Conservation (phyloP, 2,329 filamentous ascomycete genomes). For the Exophiala sideris region DNA sequence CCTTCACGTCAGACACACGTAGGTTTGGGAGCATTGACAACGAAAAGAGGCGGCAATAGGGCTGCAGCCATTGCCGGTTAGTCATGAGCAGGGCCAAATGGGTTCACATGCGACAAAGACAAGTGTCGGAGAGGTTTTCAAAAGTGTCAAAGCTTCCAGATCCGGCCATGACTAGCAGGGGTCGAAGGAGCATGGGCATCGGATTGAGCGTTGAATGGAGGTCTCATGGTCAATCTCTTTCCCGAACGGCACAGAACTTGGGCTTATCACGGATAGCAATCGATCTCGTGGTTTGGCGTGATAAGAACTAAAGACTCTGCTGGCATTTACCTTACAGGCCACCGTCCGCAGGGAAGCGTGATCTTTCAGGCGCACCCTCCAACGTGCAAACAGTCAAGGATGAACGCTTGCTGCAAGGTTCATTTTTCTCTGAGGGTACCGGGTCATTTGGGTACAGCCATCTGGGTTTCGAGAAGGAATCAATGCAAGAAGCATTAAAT, state of each 20-base stretch:
- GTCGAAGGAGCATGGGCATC: neutral
- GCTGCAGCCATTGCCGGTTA: neutral
- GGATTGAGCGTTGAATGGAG: neutral
- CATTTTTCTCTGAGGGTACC: no score
- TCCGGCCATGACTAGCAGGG: neutral
- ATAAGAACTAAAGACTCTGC: no score
- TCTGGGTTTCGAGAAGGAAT: neutral
- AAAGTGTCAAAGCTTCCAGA: neutral
- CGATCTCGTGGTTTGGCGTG: no score
- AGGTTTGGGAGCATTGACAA: neutral
- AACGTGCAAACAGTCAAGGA: no score
- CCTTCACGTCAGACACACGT: conserved; percentile 4
- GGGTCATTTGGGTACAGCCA: neutral
- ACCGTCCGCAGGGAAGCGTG: no score
- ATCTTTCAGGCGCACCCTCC: no score
- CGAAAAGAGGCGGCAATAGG: neutral
- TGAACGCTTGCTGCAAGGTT: no score
- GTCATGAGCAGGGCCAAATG: neutral
- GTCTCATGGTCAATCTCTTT: neutral
- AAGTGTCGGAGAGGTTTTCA: neutral
- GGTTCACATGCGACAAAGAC: neutral
- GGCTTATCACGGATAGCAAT: no score
- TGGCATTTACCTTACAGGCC: no score
- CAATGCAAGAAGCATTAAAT: neutral
- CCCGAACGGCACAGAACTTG: neutral